phyloP scores from a whole-genome alignment of 108 stramenopile species.

The Nannochloropsis gaditana region DNA sequence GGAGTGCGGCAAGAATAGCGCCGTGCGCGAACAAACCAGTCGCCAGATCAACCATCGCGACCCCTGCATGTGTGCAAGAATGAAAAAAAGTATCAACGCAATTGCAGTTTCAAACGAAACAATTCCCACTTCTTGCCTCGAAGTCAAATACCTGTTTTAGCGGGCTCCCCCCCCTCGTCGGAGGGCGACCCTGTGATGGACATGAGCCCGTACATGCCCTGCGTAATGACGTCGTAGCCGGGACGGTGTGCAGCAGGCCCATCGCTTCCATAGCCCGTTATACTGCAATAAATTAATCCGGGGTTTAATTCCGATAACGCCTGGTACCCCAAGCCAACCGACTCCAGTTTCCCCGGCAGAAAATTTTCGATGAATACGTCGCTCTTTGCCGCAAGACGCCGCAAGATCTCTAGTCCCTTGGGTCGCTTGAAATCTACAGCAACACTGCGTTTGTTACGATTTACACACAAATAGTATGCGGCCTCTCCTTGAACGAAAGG shows the following conservation, averaged over 20 bases:
- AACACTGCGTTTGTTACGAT: conserved; percentile 15
- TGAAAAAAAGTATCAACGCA: not conserved
- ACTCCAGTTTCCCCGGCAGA: conserved; percentile 10
- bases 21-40: conserved; percentile 23
- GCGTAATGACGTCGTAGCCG: conserved; percentile 22
- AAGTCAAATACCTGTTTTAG: not conserved
- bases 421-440: conserved; percentile 24
- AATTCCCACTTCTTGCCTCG: not conserved
- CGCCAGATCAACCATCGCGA: conserved; percentile 13
- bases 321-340: conserved; percentile 14
- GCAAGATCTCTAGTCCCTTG: not conserved
- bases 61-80: not conserved
- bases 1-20: conserved; percentile 16
- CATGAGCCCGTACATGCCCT: conserved; percentile 17
- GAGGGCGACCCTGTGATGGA: conserved; percentile 2
- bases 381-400: not conserved
- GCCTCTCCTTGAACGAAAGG: conserved; percentile 18
- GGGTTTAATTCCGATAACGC: not conserved
- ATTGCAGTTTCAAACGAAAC: not conserved
- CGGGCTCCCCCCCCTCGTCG: not conserved
- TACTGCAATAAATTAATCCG: not conserved
- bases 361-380: conserved; percentile 31
- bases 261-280: conserved; percentile 15
- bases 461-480: conserved; percentile 6
- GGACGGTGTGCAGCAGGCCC: not conserved